Base-by-base conservation (phyloP, 495 filamentous ascomycete species). In the Aspergillus conjunctus region DNA sequence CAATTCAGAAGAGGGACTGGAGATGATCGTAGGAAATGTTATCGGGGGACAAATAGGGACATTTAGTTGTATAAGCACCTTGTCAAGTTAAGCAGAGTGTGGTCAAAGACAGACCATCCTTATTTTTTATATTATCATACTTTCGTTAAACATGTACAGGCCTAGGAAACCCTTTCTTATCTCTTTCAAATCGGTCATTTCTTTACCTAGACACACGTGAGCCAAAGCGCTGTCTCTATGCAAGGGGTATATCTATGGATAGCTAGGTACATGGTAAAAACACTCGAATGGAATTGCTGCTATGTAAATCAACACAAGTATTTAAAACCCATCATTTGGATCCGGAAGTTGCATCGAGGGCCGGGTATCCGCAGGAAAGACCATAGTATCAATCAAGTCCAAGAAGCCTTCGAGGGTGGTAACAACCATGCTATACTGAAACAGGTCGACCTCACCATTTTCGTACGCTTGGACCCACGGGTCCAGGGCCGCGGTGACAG, bases 191-290 rank as follows among this genome's bases (percentile, higher is more conserved):
- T n/a, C n/a, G n/a, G n/a, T n/a, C 41, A 45, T 14, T 45, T 45
- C 41, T 17, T 45, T 45, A 45, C 43, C 11, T 45, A 4, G 43
- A 45, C 43, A 45, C 43, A 45, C 1, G 43, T 5, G 4, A 45
- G 12, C 17, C 43, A 45, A 45, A 14, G 12, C 43, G 43, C 43
- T 18, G 43, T 14, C 2, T 10, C 43, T 45, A 45, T 45, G 43
- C 7, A n/a, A 10, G 43, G 43, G 43, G 43, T 45, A 45, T 45
- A 45, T 45, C 43, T 45, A 45, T 14, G 43, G 43, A 45, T 45
- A 45, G 1, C 11, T 5, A 14, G 2, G 43, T 45, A 45, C 37
- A 2, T 45, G 7, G 17, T 45, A 45, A 15, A 45, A 45, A 45
- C 12, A 18, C 1, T 45, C 7, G 7, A 10, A 45, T 4, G 17